Conservation (phyloP, 1,284 basidiomycete species). For the Hymenochaete sp. region DNA sequence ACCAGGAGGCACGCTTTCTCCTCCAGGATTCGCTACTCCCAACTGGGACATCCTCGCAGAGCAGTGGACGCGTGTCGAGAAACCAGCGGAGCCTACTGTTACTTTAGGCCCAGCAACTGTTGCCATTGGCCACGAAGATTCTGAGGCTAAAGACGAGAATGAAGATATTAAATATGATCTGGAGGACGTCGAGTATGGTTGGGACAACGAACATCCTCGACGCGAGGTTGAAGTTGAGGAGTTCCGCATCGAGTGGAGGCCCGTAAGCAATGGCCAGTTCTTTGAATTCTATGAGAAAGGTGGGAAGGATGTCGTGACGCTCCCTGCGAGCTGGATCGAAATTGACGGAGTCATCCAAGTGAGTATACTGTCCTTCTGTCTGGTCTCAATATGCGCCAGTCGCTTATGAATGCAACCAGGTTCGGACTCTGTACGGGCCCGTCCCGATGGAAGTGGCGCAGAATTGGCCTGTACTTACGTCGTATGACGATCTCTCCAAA, state of each 20-base stretch:
- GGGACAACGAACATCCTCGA: slow-evolving; percentile 90
- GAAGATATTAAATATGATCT: slow-evolving; percentile 21
- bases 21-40: slow-evolving; percentile 67
- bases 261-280: slow-evolving; percentile 80
- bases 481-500: slow-evolving; percentile 69
- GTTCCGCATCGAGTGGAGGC: slow-evolving; percentile 76
- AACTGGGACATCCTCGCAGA: slow-evolving; percentile 64
- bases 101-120: slow-evolving; percentile 55
- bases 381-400: slow-evolving; percentile 1
- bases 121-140: slow-evolving; percentile 78
- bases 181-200: slow-evolving; percentile 65
- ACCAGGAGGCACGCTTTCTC: slow-evolving; percentile 61
- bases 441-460: slow-evolving; percentile 67
- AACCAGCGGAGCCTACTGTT: slow-evolving; percentile 37
- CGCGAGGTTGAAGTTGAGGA: slow-evolving; percentile 46
- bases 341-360: slow-evolving; percentile 44
- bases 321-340: slow-evolving; percentile 65
- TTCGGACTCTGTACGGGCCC: slow-evolving; percentile 85
- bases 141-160: slow-evolving; percentile 59
- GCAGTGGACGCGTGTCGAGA: slow-evolving; percentile 52
- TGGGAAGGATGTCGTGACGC: slow-evolving; percentile 32
- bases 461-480: slow-evolving; percentile 83
- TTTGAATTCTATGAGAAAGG: slow-evolving; percentile 42
- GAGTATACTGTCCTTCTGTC: slow-evolving; percentile 15
- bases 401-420: slow-evolving; percentile 28